A percentile compares a stretch with the other conserved stretches of the same genome.
Evolutionary conservation across 1,284 basidiomycete species (phyloP).

Genomic region (Rhodotorula glutinis): DNA sequence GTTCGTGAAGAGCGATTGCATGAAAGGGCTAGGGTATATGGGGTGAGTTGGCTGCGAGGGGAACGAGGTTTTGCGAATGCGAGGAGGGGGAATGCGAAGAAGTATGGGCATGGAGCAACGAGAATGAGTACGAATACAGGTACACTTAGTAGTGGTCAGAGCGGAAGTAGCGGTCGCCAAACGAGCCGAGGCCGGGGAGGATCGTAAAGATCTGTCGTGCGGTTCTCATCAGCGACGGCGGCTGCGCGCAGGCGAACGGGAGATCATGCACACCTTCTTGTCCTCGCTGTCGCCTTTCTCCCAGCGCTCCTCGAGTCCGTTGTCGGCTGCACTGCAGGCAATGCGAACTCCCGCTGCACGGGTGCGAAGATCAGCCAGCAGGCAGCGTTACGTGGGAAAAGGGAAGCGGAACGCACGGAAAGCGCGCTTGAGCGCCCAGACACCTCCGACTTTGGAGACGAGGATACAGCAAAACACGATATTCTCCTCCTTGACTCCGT

Average conservation of each 20-base stretch:
- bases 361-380: neutral
- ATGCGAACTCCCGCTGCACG: slow-evolving; percentile 56
- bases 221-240: neutral
- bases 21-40: too few relatives aligned
- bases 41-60: neutral
- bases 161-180: slow-evolving; percentile 38
- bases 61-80: neutral
- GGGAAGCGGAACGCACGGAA: slow-evolving; percentile 55
- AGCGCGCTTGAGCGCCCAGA: slow-evolving; percentile 70
- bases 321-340: slow-evolving; percentile 77
- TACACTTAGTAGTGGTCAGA: slow-evolving; percentile 9
- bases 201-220: slow-evolving; percentile 35
- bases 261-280: slow-evolving; percentile 21
- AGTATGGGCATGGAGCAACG: neutral
- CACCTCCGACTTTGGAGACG: slow-evolving; percentile 74
- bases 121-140: neutral
- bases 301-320: slow-evolving; percentile 67
- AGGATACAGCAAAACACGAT: slow-evolving; percentile 66
- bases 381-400: too few relatives aligned
- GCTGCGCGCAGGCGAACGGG: too few relatives aligned
- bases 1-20: too few relatives aligned
- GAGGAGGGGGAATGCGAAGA: neutral
- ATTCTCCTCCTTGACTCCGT: slow-evolving; percentile 73
- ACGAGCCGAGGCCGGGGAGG: slow-evolving; percentile 34
- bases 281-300: slow-evolving; percentile 49